Evolutionary conservation across 2,329 filamentous ascomycete genomes (phyloP).

Genomic region (Talaromyces sp.): DNA sequence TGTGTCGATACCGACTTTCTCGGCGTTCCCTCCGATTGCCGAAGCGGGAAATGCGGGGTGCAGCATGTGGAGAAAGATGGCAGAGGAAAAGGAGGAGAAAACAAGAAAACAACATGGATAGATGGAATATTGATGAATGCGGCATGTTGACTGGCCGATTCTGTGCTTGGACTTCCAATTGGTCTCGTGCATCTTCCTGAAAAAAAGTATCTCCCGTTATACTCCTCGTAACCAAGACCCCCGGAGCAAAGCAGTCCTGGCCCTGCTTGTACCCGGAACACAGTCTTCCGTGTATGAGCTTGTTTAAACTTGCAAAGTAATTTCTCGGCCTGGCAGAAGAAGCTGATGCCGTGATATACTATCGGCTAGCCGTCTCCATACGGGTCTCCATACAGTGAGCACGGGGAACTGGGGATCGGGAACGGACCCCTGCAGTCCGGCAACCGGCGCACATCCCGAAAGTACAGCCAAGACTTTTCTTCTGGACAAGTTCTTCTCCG

Average conservation of each 20-base stretch:
- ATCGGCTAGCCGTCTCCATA: background rate
- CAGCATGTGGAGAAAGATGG: background rate
- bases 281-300: background rate
- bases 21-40: background rate
- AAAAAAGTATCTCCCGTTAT: background rate
- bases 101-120: background rate
- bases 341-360: background rate
- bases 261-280: background rate
- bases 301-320: background rate
- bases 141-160: background rate
- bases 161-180: background rate
- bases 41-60: background rate
- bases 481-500: background rate
- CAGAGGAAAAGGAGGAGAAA: background rate
- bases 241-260: background rate
- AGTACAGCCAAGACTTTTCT: background rate
- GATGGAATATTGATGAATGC: background rate
- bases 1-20: background rate
- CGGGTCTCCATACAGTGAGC: background rate
- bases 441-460: background rate
- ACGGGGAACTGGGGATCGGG: background rate
- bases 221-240: background rate
- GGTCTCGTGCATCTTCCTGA: background rate
- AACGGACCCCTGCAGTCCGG: background rate
- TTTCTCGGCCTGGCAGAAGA: background rate